Evolutionary conservation across 192 early-diverging fungal species (phyloP).

Genomic region (Coemansia sp.): DNA sequence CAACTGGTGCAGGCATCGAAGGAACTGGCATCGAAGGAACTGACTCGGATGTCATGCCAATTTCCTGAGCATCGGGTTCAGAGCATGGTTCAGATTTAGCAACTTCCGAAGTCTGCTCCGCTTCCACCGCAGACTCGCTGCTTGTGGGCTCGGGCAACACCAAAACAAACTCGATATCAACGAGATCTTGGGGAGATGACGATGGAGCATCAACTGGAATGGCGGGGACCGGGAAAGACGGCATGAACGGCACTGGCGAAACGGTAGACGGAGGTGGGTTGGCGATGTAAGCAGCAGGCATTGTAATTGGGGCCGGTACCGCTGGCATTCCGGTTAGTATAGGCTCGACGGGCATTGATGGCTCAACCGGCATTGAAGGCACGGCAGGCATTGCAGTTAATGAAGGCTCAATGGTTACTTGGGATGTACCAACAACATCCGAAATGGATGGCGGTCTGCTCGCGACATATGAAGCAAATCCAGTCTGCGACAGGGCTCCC

Average conservation of each 20-base stretch:
- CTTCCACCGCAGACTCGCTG: not conserved
- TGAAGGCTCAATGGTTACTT: not conserved
- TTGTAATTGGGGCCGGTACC: slow-evolving; percentile 3
- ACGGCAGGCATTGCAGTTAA: not conserved
- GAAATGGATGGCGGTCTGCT: slow-evolving; percentile 18
- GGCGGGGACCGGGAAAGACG: slow-evolving; percentile 1
- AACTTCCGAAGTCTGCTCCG: slow-evolving; percentile 1
- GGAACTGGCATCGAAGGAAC: slow-evolving; percentile 6
- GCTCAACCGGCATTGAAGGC: not conserved
- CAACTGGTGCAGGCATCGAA: not conserved
- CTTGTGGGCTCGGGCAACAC: slow-evolving; percentile 9
- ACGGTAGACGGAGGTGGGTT: slow-evolving; percentile 19
- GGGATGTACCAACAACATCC: not conserved
- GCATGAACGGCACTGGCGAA: not conserved
- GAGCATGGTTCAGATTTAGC: slow-evolving; percentile 3
- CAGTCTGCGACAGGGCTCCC: slow-evolving; percentile 27
- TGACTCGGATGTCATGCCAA: not conserved
- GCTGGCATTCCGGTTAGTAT: not conserved
- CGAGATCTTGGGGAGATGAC: slow-evolving; percentile 13
- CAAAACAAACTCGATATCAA: slow-evolving; percentile 29
- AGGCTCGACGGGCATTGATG: not conserved
- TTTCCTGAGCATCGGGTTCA: not conserved
- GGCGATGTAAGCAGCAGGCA: slow-evolving; percentile 29
- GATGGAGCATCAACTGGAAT: slow-evolving; percentile 3
- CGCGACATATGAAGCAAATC: slow-evolving; percentile 28